Percentiles rank a stretch among this genome's conserved stretches.
Conservation (phyloP, 768 basidiomycete genomes). For the Lactarius akahatsu region DNA sequence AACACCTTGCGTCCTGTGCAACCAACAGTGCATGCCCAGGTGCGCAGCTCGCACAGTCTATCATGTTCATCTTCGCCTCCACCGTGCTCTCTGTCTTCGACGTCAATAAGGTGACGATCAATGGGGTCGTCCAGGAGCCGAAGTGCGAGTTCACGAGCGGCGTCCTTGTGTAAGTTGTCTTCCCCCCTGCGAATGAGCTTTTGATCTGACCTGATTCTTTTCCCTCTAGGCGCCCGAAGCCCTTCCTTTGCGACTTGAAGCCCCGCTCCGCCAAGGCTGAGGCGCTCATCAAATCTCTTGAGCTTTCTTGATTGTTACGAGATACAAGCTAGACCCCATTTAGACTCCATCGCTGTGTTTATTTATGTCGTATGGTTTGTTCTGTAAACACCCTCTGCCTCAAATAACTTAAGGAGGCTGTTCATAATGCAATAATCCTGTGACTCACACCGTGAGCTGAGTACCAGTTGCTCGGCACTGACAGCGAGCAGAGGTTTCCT, state of each 20-base stretch:
- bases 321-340: neutral
- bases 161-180: constrained; percentile 22
- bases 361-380: neutral
- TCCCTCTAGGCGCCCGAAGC: constrained; percentile 29
- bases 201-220: neutral
- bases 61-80: constrained; percentile 27
- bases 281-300: constrained; percentile 22
- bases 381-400: too few species aligned
- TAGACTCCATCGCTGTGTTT: neutral
- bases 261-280: constrained; percentile 30
- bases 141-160: constrained; percentile 24
- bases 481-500: too few species aligned
- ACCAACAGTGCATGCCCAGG: constrained; percentile 28
- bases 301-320: neutral
- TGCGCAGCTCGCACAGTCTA: constrained; percentile 28
- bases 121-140: constrained; percentile 28
- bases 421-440: too few species aligned
- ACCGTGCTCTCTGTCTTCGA: constrained; percentile 30
- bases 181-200: neutral
- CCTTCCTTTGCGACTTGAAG: constrained; percentile 30
- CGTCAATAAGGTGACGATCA: constrained; percentile 22
- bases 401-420: too few species aligned
- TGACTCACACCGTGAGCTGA: too few species aligned
- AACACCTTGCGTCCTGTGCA: neutral
- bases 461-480: too few species aligned